phyloP scores from a whole-genome alignment of 345 rosid genomes.

The Jatropha curcas region DNA sequence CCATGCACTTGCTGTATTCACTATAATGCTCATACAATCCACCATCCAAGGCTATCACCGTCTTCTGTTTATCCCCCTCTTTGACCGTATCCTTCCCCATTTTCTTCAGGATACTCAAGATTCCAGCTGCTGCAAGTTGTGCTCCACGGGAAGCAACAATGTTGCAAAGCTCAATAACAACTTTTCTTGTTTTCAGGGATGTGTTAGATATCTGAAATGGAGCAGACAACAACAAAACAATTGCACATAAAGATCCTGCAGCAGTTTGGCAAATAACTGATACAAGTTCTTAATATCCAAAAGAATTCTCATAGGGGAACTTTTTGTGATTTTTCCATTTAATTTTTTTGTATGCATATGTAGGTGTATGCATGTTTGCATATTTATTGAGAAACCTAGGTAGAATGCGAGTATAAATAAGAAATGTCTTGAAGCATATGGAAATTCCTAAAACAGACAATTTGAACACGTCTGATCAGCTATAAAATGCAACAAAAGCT shows the following conservation, averaged over 20 bases:
- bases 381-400: not conserved
- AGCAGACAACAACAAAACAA: not conserved
- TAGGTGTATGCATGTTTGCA: not conserved
- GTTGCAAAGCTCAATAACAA: slow-evolving; percentile 65
- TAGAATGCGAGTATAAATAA: not conserved
- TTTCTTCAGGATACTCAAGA: slow-evolving; percentile 73
- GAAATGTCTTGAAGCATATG: not conserved
- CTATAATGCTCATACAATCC: slow-evolving; percentile 73
- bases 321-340: not conserved
- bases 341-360: not conserved
- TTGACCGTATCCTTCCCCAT: slow-evolving; percentile 58
- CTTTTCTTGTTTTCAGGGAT: slow-evolving; percentile 59
- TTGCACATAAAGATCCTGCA: not conserved
- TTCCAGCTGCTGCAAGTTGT: slow-evolving; percentile 77
- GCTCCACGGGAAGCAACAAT: slow-evolving; percentile 69
- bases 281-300: not conserved
- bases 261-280: not conserved
- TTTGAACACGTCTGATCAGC: not conserved
- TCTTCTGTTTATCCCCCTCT: slow-evolving; percentile 55
- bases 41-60: slow-evolving; percentile 79
- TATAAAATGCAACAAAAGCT: not conserved
- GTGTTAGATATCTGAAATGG: slow-evolving; percentile 49
- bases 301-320: not conserved
- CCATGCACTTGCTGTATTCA: slow-evolving; percentile 58
- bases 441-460: not conserved